Conservation (phyloP, 257 asterid genomes). For the Schizonepeta tenuifolia region DNA sequence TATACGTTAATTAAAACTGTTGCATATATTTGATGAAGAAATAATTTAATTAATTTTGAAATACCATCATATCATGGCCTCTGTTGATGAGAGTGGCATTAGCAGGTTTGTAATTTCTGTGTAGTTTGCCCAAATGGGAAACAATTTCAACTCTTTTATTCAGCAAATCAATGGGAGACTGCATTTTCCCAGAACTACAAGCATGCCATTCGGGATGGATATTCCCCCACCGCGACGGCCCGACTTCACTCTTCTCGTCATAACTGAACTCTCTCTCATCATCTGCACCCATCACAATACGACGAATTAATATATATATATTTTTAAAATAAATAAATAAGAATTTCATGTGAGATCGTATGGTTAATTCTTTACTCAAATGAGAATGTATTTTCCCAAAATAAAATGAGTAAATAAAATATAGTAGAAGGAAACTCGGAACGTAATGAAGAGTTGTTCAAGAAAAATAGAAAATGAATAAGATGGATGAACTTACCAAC, state of each 20-base stretch:
- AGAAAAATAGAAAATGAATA: not conserved
- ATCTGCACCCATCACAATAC: slow-evolving; percentile 39
- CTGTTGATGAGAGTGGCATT: slow-evolving; percentile 69
- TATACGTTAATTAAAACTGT: too few species aligned
- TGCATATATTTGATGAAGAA: too few species aligned
- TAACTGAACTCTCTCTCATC: slow-evolving; percentile 78
- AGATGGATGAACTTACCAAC: slow-evolving; percentile 43
- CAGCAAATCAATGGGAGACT: slow-evolving; percentile 73
- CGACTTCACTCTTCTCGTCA: slow-evolving; percentile 44
- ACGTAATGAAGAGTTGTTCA: not conserved
- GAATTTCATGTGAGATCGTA: too few species aligned
- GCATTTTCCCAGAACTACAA: slow-evolving; percentile 63
- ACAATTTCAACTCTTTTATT: slow-evolving; percentile 58
- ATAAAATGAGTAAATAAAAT: not conserved
- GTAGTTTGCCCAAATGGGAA: slow-evolving; percentile 53
- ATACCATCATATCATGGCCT: slow-evolving; percentile 91
- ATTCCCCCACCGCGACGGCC: slow-evolving; percentile 74
- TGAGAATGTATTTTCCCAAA: too few species aligned
- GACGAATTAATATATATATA: too few species aligned
- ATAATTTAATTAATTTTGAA: not conserved
- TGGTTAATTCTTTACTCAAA: too few species aligned
- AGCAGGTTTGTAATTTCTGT: slow-evolving; percentile 48
- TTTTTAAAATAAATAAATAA: too few species aligned
- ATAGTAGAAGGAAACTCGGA: not conserved
- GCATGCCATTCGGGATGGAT: slow-evolving; percentile 65